Evolutionary conservation across 1,284 basidiomycete genomes (phyloP), one percentile per base, ranked within the genome.

Genomic region (Mycosarcoma maydis): DNA sequence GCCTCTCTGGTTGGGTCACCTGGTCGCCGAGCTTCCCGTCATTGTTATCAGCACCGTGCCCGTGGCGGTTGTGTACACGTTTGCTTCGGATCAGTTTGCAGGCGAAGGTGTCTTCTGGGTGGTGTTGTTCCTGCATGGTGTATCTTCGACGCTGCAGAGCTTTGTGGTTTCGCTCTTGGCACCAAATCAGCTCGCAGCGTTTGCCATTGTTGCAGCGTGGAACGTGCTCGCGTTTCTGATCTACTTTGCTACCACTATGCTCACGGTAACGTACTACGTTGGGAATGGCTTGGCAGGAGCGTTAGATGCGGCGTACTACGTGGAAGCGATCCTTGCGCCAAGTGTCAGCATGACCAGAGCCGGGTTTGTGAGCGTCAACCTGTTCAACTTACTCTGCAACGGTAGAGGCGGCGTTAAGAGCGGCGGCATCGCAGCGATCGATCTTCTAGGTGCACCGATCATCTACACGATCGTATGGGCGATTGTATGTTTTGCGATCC

Each of bases 1-100:
- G 26, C 89, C 89, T 0, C 84, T 92, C 22, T 92, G 90, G 90
- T 83, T 91, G 2, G 90, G 90, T 0, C 90, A 92, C 80, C 84
- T 91, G 6, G 83, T 89, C 69, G 90, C 90, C 80, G 91, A 92
- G 76, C 84, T 87, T 0, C 85, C 64, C 4, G 86, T 87, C 68
- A 85, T 87, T 3, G 54, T 88, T 16, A 78, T 89, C 29, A 80
- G 86, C 16, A 85, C 89, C 0, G 88, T 88, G 0, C 82, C 90
- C 16, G 86, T 91, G 40, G 84, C 86, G 16, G 85, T 90, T 39
- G 78, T 91, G 10, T 90, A 89, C 68, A 87, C 87, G 3, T 40
- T 45, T n/a, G 81, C 82, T 4, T 85, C 87, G 0, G 83, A 86
- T 56, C 88, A 90, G 69, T 91, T 92, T 78, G 84, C 87, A 59